A percentile compares a stretch with the other conserved stretches of the same genome.
Evolutionary conservation across 1,284 basidiomycete genomes (phyloP).

Genomic region (Trametes sp.): DNA sequence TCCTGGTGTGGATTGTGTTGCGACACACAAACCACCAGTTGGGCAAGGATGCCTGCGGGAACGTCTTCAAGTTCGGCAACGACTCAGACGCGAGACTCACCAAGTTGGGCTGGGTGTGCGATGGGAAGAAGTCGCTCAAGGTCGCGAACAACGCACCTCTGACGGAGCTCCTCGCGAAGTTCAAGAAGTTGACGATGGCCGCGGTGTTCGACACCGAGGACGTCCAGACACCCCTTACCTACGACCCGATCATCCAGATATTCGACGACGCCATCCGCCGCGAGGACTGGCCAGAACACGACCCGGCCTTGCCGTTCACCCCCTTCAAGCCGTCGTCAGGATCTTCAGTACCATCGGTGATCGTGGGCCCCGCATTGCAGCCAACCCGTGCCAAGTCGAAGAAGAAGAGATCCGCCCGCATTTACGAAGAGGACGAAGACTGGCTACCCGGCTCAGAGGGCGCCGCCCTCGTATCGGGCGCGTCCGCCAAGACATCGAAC

Average conservation of each 20-base stretch:
- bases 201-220: not conserved
- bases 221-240: not conserved
- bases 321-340: not conserved
- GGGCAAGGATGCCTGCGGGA: not conserved
- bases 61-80: not conserved
- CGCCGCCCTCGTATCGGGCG: no score
- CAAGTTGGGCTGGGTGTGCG: not conserved
- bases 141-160: not conserved
- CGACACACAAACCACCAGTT: conserved; percentile 17
- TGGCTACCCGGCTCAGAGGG: no score
- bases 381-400: not conserved
- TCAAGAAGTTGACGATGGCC: not conserved
- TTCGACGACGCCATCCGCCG: not conserved
- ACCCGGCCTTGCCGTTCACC: not conserved
- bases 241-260: not conserved
- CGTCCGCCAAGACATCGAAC: no score
- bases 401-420: not conserved
- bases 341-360: no score
- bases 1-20: conserved; percentile 27
- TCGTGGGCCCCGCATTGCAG: no score
- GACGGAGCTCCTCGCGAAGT: not conserved
- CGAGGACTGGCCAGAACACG: conserved; percentile 4
- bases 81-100: not conserved
- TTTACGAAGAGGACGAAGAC: no score
- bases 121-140: not conserved